A percentile compares a stretch with the other conserved stretches of the same genome.
Conservation (phyloP, 257 asterid species). For the Pogostemon cablin region DNA sequence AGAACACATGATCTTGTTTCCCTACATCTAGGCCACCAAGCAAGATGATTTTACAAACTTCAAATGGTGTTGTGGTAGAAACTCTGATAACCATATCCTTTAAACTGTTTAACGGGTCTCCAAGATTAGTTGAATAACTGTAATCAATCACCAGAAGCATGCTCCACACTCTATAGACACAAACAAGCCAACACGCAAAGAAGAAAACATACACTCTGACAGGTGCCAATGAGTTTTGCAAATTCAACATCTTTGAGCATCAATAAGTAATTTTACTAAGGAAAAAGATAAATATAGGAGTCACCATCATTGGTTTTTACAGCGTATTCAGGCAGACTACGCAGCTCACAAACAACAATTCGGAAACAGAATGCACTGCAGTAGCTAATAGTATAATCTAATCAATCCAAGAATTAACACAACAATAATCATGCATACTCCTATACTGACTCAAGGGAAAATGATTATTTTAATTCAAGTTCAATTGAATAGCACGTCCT, state of each 20-base stretch:
- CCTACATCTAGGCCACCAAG: no score
- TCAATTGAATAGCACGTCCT: conserved; percentile 9
- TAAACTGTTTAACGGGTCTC: no score
- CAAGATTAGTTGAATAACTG: no score
- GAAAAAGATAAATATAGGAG: background rate
- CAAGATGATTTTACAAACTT: no score
- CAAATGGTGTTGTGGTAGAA: no score
- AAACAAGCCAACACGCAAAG: conserved; percentile 1
- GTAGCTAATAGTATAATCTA: background rate
- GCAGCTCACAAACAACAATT: background rate
- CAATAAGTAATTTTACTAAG: background rate
- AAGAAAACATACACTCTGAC: background rate
- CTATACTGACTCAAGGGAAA: background rate
- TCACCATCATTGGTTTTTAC: background rate
- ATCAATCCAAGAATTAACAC: conserved; percentile 19
- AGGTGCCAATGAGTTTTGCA: conserved; percentile 1
- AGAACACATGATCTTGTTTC: no score
- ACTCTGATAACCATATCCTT: no score
- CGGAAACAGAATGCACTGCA: conserved; percentile 3
- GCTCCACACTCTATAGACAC: no score
- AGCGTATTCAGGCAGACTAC: conserved; percentile 7
- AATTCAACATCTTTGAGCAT: no score
- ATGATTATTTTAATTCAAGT: conserved; percentile 26
- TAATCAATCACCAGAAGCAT: no score
- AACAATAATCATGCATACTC: conserved; percentile 18